A percentile compares a stretch with the other conserved stretches of the same genome.
Conservation (phyloP, 2,329 filamentous ascomycete species). For the Fusarium chuoi region DNA sequence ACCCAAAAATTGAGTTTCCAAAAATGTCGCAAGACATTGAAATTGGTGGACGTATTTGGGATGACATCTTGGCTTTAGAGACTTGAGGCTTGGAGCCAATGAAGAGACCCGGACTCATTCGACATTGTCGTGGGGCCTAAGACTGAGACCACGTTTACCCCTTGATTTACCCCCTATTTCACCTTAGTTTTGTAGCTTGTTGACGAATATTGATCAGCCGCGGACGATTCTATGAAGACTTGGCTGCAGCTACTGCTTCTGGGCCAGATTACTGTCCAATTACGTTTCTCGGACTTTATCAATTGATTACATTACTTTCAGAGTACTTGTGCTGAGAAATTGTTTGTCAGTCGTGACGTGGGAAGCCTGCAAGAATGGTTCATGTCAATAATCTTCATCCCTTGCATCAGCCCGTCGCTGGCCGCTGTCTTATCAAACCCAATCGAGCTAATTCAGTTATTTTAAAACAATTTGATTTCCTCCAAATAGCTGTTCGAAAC, state of each 20-base stretch:
- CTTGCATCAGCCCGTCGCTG: background rate
- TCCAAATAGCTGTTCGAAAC: background rate
- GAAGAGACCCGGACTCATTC: no score
- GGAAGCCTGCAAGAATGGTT: no score
- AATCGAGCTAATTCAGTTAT: background rate
- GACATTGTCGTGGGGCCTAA: background rate
- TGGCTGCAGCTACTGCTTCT: background rate
- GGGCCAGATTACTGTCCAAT: background rate
- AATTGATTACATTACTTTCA: rapidly evolving
- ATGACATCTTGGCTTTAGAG: background rate
- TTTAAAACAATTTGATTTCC: background rate
- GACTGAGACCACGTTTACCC: background rate
- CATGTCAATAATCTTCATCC: background rate
- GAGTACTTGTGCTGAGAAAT: background rate
- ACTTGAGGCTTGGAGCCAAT: background rate
- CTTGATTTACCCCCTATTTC: no score
- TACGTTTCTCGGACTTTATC: background rate
- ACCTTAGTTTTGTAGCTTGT: background rate
- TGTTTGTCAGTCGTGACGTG: background rate
- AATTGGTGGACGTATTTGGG: background rate
- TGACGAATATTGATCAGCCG: background rate
- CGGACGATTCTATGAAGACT: background rate
- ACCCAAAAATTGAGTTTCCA: background rate
- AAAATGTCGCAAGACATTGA: background rate
- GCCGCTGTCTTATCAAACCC: rapidly evolving